Evolutionary conservation across 148 eudicot species (phyloP), one percentile per base, ranked within the genome.

Genomic region (Arctostaphylos glauca): DNA sequence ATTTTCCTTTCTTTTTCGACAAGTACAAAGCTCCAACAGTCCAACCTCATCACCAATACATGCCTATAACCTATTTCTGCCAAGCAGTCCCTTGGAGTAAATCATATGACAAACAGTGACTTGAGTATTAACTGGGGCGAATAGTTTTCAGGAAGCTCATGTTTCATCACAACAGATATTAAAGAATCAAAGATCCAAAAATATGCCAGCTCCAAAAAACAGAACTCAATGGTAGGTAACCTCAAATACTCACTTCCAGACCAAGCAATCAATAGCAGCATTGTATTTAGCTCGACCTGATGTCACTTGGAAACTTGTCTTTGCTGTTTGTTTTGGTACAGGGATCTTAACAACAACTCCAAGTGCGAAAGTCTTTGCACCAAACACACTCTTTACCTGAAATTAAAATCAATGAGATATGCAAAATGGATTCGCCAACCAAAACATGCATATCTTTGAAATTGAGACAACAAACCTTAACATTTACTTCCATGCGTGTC

Each of bases 401-500:
- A 87, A 78, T 54, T 58, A 80, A 52, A 66, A 52, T 43, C n/a
- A 62, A 72, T 64, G 83, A 80, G 80, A 77, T 43, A 31, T 60
- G 75, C 21, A 72, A 43, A 75, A 3, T 58, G 78, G 21, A 50
- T 9, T 47, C 43, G 44, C 9, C 55, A 48, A 66, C 50, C 9
- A 67, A 64, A 52, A 47, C 31, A 43, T 23, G 2, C 48, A 66
- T 67, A 66, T 50, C 43, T 31, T 25, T 41, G 25, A 66, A 87
- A 46, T 44, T 71, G 73, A 58, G 19, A 76, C 66, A 56, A 88
- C 90, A 83, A 82, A 96, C 99, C 99, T 96, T 96, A 47, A 96
- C 99, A 84, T 96, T 96, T 79, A 96, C 97, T 94, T 96, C 99
- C 99, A 97, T 94, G 50, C 99, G 98, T 71, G 99, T 97, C 83